These are phyloP conservation scores for Hibiscus trionum DNA, from an alignment of 345 rosid species.

Conservation along the genomic window DNA sequence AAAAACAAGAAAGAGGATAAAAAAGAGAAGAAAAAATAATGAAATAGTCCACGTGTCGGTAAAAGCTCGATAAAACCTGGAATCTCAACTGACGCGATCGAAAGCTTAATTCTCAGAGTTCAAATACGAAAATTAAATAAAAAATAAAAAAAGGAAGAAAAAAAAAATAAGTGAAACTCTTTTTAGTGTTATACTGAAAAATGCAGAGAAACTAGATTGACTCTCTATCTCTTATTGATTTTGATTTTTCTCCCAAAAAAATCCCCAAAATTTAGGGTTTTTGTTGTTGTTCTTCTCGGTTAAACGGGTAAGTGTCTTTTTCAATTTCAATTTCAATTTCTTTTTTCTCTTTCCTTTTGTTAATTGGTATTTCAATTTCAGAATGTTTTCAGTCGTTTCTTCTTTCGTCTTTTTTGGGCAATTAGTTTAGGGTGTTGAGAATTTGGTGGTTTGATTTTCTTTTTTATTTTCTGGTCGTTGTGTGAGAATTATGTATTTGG, in stretches of 20 bases:
- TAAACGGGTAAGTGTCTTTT: constrained; percentile 27
- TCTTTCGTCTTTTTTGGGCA: background rate
- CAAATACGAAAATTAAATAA: background rate
- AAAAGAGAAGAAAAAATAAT: background rate
- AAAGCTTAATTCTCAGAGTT: background rate
- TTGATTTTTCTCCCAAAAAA: background rate
- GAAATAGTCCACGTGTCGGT: background rate
- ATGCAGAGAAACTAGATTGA: constrained; percentile 12
- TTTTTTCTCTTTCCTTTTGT: constrained; percentile 5
- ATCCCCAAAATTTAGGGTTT: constrained; percentile 42
- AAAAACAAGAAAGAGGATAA: background rate
- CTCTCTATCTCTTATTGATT: background rate
- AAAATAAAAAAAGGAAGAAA: background rate
- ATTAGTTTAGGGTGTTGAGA: constrained; percentile 9
- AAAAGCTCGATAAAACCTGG: background rate
- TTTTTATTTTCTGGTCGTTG: background rate
- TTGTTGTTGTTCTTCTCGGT: constrained; percentile 1
- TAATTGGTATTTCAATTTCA: constrained; percentile 8
- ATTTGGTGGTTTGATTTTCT: constrained; percentile 3
- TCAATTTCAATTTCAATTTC: background rate
- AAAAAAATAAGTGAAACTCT: background rate
- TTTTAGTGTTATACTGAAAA: background rate
- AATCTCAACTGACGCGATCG: background rate
- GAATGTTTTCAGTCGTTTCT: background rate
- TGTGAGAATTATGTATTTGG: background rate